Percentiles rank a stretch among this genome's conserved stretches.
phyloP scores from a whole-genome alignment of 1,284 basidiomycete species.

The Entoloma clypeatum region DNA sequence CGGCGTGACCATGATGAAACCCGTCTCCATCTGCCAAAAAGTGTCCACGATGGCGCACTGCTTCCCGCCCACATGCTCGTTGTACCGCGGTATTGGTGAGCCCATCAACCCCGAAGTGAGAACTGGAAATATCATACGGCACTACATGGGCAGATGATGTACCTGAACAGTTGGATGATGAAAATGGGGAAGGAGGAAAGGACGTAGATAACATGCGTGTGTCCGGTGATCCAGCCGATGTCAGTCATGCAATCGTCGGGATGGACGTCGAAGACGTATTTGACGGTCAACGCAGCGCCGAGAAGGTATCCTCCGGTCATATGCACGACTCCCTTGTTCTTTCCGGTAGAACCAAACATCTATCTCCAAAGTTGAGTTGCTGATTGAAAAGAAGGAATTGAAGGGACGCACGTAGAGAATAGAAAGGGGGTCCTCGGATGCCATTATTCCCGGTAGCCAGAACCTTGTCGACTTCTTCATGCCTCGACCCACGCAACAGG shows the following conservation, averaged over 20 bases:
- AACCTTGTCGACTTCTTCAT: conserved; percentile 85
- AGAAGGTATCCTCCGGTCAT: conserved; percentile 93
- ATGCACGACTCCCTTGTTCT: conserved; percentile 97
- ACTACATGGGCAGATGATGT: conserved; percentile 94
- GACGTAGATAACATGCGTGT: conserved; percentile 56
- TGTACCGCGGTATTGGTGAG: conserved; percentile 99
- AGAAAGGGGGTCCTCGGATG: conserved; percentile 92
- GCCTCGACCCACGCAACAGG: conserved; percentile 81
- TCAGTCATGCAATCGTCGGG: conserved; percentile 98
- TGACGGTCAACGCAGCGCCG: conserved; percentile 87
- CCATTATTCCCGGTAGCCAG: conserved; percentile 86
- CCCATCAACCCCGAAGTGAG: conserved; percentile 93
- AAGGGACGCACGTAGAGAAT: conserved; percentile 83
- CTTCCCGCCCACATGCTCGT: conserved; percentile 85
- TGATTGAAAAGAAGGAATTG: conserved; percentile 4
- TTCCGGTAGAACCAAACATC: conserved; percentile 95
- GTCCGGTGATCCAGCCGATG: conserved; percentile 98
- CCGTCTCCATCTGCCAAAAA: conserved; percentile 98
- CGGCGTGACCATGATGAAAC: conserved; percentile 92
- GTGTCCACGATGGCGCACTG: conserved; percentile 97
- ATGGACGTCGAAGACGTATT: conserved; percentile 94
- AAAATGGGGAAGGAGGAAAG: conserved; percentile 7
- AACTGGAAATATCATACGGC: conserved; percentile 76
- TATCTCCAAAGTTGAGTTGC: conserved; percentile 25
- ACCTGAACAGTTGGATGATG: conserved; percentile 43